Conservation (phyloP, 768 basidiomycete genomes). For the Mycena leptocephala region DNA sequence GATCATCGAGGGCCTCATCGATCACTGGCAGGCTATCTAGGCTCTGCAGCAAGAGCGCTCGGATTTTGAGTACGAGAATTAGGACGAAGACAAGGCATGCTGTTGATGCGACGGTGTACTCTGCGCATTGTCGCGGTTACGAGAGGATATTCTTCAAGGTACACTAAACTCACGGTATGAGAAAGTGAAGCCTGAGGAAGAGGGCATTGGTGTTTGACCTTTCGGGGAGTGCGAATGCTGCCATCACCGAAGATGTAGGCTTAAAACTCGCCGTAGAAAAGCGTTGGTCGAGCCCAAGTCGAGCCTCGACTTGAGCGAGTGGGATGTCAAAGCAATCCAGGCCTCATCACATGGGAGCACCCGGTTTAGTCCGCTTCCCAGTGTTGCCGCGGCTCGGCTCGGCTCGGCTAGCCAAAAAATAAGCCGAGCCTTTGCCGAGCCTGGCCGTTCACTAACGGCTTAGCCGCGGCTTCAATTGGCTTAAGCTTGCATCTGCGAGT, state of each 20-base stretch:
- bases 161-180: background rate
- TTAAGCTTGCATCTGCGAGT: too few relatives aligned
- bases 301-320: background rate
- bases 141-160: background rate
- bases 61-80: background rate
- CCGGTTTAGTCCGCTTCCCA: too few relatives aligned
- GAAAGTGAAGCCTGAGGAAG: too few relatives aligned
- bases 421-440: too few relatives aligned
- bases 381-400: too few relatives aligned
- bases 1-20: background rate
- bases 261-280: background rate
- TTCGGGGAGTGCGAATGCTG: background rate
- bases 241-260: background rate
- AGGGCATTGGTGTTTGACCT: background rate
- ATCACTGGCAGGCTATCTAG: background rate
- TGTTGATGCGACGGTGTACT: background rate
- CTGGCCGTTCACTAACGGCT: too few relatives aligned
- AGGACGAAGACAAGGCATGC: background rate
- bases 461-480: too few relatives aligned
- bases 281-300: background rate
- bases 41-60: background rate
- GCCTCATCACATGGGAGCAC: too few relatives aligned
- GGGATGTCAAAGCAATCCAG: background rate
- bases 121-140: background rate
- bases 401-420: too few relatives aligned